Percentiles rank a stretch among this genome's conserved stretches.
Evolutionary conservation across 2,329 filamentous ascomycete species (phyloP).

Genomic region (Chaetomium globosum): DNA sequence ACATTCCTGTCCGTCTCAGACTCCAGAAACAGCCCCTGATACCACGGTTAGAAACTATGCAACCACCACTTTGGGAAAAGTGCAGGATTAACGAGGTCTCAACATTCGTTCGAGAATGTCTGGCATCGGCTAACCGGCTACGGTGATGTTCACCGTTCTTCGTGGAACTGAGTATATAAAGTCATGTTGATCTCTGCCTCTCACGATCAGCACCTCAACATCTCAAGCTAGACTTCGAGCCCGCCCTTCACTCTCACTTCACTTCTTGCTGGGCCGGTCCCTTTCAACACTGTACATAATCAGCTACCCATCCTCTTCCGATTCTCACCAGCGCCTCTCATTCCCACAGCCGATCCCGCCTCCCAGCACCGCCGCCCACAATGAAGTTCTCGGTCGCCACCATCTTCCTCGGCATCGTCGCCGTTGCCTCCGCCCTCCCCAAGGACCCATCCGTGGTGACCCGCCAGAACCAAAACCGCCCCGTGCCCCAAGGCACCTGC

Average conservation of each 20-base stretch:
- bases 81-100: slow-evolving; percentile 10
- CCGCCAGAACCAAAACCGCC: slow-evolving; percentile 43
- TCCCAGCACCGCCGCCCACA: slow-evolving; percentile 27
- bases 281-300: background rate
- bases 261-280: slow-evolving; percentile 19
- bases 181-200: background rate
- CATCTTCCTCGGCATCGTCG: slow-evolving; percentile 38
- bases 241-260: slow-evolving; percentile 2
- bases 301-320: background rate
- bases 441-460: slow-evolving; percentile 35
- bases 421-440: slow-evolving; percentile 36
- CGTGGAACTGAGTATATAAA: background rate
- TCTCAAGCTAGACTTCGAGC: slow-evolving; percentile 29
- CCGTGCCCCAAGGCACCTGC: slow-evolving; percentile 43
- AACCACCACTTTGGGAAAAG: slow-evolving; percentile 9
- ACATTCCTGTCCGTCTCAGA: slow-evolving; percentile 14
- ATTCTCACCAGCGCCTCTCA: background rate
- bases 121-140: background rate
- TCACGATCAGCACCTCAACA: background rate
- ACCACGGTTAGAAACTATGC: background rate
- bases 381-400: slow-evolving; percentile 39
- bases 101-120: slow-evolving; percentile 13
- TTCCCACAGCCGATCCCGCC: background rate
- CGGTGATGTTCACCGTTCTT: background rate
- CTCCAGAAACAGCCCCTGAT: slow-evolving; percentile 15